Conservation (phyloP, 495 filamentous ascomycete species). For the Penicillium waksmanii region DNA sequence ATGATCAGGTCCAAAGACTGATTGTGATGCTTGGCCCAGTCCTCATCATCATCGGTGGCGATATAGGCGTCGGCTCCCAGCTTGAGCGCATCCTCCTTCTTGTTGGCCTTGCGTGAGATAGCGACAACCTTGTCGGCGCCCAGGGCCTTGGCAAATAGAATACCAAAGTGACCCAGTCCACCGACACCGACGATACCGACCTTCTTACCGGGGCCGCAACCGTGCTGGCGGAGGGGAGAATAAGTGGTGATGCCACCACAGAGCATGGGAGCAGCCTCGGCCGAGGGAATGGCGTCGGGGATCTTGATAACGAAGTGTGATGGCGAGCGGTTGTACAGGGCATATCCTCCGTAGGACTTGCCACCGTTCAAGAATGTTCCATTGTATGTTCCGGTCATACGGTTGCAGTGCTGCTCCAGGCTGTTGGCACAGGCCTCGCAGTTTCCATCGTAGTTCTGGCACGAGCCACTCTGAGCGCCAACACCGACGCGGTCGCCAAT, state of each 20-base stretch:
- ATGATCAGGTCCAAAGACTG: conserved; percentile 77
- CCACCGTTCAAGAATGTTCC: conserved; percentile 51
- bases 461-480: conserved; percentile 79
- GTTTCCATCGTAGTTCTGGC: conserved; percentile 56
- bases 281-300: conserved; percentile 61
- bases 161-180: conserved; percentile 74
- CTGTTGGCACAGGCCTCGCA: conserved; percentile 70
- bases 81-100: conserved; percentile 72
- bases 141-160: conserved; percentile 66
- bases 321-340: conserved; percentile 71
- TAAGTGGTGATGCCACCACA: conserved; percentile 84
- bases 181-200: conserved; percentile 86
- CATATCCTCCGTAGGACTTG: conserved; percentile 72
- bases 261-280: conserved; percentile 80
- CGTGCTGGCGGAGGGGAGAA: conserved; percentile 71
- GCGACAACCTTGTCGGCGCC: conserved; percentile 79
- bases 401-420: conserved; percentile 68
- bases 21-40: conserved; percentile 68
- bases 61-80: conserved; percentile 69
- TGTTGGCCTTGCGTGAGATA: conserved; percentile 70
- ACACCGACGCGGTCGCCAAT: conserved; percentile 87
- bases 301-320: conserved; percentile 80
- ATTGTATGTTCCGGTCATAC: conserved; percentile 55
- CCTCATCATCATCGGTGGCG: conserved; percentile 75
- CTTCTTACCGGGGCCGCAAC: conserved; percentile 76